These are phyloP conservation scores for Scheffersomyces quercinus DNA, from an alignment of 1,139 yeast genomes.

Conservation along the genomic window DNA sequence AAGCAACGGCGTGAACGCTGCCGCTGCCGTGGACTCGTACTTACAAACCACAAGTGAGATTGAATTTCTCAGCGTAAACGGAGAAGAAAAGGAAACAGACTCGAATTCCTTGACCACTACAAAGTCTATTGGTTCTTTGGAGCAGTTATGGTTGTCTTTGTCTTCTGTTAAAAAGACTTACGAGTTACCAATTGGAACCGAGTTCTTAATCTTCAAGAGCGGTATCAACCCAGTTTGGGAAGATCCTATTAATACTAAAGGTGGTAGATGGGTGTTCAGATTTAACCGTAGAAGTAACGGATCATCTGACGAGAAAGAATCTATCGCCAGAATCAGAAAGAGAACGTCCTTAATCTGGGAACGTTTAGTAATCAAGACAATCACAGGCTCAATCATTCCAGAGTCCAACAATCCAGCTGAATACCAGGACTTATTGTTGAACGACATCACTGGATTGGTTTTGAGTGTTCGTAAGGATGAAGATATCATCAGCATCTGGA, in stretches of 20 bases:
- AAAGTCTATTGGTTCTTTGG: constrained; percentile 49
- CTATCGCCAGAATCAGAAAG: constrained; percentile 26
- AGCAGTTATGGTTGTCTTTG: constrained; percentile 62
- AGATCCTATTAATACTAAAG: constrained; percentile 61
- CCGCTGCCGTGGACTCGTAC: constrained; percentile 39
- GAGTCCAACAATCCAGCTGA: constrained; percentile 26
- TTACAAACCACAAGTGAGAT: constrained; percentile 45
- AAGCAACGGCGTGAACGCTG: constrained; percentile 13
- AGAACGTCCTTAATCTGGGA: constrained; percentile 55
- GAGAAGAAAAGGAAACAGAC: constrained; percentile 13
- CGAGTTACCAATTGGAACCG: constrained; percentile 55
- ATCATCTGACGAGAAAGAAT: constrained; percentile 9
- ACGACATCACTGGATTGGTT: constrained; percentile 54
- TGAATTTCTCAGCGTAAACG: constrained; percentile 24
- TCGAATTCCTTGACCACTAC: constrained; percentile 16
- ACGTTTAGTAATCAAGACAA: constrained; percentile 43
- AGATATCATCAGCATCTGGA: constrained; percentile 56
- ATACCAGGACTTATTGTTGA: constrained; percentile 35
- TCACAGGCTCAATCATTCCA: constrained; percentile 48
- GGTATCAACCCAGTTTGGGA: constrained; percentile 75
- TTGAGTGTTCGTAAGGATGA: constrained; percentile 51
- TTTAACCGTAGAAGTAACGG: constrained; percentile 34
- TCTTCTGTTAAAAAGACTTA: constrained; percentile 47
- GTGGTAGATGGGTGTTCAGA: constrained; percentile 69
- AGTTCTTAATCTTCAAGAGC: constrained; percentile 59